These are phyloP conservation scores for Plasmodium yoelii DNA, from an alignment of 169 alveolate species.

Conservation along the genomic window DNA sequence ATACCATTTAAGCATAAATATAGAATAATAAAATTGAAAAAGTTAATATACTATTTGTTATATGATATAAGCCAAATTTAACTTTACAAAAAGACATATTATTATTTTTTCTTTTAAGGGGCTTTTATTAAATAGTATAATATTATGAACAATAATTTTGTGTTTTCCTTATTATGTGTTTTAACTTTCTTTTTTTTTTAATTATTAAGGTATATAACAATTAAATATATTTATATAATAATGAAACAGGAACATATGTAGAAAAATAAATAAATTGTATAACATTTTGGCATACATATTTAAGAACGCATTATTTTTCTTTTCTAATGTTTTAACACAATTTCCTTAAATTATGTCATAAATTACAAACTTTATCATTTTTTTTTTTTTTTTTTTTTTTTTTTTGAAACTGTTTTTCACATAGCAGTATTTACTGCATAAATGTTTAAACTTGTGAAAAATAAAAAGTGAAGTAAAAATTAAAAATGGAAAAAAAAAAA, in stretches of 20 bases:
- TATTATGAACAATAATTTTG: too few relatives aligned
- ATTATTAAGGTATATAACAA: too few relatives aligned
- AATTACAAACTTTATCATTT: background rate
- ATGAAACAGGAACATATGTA: too few relatives aligned
- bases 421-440: background rate
- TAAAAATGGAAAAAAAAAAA: too few relatives aligned
- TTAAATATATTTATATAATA: too few relatives aligned
- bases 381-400: constrained; percentile 2
- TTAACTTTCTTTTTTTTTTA: too few relatives aligned
- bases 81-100: constrained; percentile 52
- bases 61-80: constrained; percentile 43
- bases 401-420: background rate
- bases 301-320: too few relatives aligned
- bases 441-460: background rate
- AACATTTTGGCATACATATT: too few relatives aligned
- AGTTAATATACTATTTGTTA: constrained; percentile 41
- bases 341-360: background rate
- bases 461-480: background rate
- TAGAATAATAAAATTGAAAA: constrained; percentile 8
- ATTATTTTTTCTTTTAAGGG: constrained; percentile 44
- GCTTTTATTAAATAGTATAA: too few relatives aligned
- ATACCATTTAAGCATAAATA: constrained; percentile 14
- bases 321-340: too few relatives aligned
- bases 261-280: too few relatives aligned
- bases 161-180: too few relatives aligned